Evolutionary conservation across 2,329 filamentous ascomycete genomes (phyloP).

Genomic region (Tolypocladium tundrense): DNA sequence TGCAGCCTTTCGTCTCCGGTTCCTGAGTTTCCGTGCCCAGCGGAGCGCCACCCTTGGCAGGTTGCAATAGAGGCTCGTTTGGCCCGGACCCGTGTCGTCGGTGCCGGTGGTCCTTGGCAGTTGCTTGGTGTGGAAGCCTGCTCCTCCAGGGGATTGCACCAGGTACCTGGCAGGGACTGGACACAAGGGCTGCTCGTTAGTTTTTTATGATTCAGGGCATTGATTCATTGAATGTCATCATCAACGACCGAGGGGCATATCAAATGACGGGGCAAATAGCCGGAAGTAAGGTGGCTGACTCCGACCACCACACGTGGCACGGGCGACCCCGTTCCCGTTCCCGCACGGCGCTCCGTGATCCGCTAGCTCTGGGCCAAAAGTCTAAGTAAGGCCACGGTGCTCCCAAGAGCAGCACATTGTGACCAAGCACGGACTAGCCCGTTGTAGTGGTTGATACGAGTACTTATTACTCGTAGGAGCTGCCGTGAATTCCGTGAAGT

Average conservation of each 20-base stretch:
- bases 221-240: background rate
- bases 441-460: background rate
- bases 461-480: background rate
- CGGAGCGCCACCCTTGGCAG: background rate
- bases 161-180: background rate
- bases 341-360: background rate
- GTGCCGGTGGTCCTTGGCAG: conserved; percentile 4
- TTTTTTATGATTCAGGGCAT: background rate
- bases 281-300: background rate
- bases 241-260: background rate
- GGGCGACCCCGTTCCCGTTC: background rate
- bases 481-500: background rate
- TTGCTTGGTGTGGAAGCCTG: background rate
- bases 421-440: background rate
- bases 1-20: background rate
- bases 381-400: background rate
- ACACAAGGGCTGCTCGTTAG: background rate
- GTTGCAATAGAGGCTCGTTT: conserved; percentile 8
- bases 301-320: background rate
- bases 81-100: conserved; percentile 22
- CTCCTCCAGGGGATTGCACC: background rate
- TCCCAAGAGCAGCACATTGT: background rate
- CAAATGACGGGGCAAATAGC: background rate
- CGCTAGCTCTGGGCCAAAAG: background rate
- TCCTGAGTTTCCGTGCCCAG: background rate